phyloP scores from a whole-genome alignment of 2,329 filamentous ascomycete species.

The Amauroascus verrucosus region DNA sequence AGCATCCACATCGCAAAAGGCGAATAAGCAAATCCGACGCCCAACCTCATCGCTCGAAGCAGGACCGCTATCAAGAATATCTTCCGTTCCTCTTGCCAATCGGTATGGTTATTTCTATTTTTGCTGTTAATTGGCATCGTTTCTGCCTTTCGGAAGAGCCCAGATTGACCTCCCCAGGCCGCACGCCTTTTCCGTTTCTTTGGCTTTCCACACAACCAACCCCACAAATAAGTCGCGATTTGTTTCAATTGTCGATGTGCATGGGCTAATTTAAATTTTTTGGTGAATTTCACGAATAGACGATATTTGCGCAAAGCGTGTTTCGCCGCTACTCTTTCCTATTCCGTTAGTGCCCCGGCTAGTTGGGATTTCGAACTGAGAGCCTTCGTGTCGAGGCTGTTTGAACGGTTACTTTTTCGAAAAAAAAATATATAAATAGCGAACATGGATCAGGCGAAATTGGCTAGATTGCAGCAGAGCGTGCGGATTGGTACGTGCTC shows the following conservation, averaged over 20 bases:
- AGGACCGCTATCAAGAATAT: background rate
- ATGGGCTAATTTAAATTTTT: constrained; percentile 1
- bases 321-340: background rate
- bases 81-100: background rate
- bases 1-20: constrained; percentile 8
- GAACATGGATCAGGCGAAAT: constrained; percentile 56
- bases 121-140: background rate
- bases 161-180: background rate
- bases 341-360: background rate
- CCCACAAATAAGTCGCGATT: constrained; percentile 12
- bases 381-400: background rate
- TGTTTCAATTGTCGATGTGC: constrained; percentile 4
- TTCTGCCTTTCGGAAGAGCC: background rate
- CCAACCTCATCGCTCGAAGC: constrained; percentile 6
- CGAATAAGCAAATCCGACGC: constrained; percentile 7
- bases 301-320: background rate
- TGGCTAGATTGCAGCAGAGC: constrained; percentile 55
- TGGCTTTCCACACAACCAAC: constrained; percentile 6
- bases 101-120: constrained; percentile 1
- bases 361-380: background rate
- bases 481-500: constrained; percentile 58
- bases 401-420: background rate
- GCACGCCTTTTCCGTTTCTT: background rate
- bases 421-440: constrained; percentile 1
- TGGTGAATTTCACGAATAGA: background rate